phyloP scores from a whole-genome alignment of 2,329 filamentous ascomycete species.

The Fusarium oxysporum region DNA sequence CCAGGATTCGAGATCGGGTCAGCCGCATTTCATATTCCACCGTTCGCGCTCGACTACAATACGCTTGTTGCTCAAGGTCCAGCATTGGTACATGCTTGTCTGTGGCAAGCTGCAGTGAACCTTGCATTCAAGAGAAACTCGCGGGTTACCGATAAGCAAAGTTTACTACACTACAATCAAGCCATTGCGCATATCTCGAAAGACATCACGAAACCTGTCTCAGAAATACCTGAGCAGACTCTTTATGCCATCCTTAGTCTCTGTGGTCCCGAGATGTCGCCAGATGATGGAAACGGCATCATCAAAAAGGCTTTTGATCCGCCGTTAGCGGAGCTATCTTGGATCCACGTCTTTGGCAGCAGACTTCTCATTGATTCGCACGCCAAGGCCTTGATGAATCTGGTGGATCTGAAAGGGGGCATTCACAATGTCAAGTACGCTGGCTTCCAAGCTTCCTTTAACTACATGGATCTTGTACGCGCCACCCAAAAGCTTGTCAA shows the following conservation, averaged over 20 bases:
- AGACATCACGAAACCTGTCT: not conserved
- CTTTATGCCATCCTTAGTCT: constrained; percentile 16
- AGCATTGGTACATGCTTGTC: not conserved
- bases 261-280: not conserved
- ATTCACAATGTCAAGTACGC: not conserved
- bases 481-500: not conserved
- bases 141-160: not conserved
- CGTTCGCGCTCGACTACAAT: constrained; percentile 8
- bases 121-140: not conserved
- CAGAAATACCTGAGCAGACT: not conserved
- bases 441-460: constrained; percentile 10
- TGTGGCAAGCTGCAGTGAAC: constrained; percentile 14
- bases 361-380: not conserved
- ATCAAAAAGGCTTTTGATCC: not conserved
- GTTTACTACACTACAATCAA: not conserved
- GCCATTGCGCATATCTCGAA: not conserved
- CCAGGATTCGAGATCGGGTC: constrained; percentile 5
- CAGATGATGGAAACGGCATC: not conserved
- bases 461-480: constrained; percentile 14
- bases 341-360: constrained; percentile 16
- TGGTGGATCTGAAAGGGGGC: constrained; percentile 1
- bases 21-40: constrained; percentile 8
- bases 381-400: not conserved
- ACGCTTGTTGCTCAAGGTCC: constrained; percentile 6
- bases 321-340: not conserved